phyloP scores from a whole-genome alignment of 83 land plant genomes.

The Picea abies region DNA sequence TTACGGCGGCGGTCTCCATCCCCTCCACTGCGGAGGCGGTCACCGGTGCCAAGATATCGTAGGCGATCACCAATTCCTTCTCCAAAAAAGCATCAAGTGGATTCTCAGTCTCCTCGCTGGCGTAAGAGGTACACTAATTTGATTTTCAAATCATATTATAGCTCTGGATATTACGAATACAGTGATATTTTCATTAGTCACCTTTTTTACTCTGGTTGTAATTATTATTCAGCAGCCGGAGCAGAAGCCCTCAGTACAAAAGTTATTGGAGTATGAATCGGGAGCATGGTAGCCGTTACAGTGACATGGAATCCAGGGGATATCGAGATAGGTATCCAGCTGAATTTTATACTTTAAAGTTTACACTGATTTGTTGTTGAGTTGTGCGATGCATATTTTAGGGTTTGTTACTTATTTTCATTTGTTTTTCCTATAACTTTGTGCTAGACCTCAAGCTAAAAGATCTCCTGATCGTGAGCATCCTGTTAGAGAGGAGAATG shows the following conservation, averaged over 20 bases:
- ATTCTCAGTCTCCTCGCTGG: conserved; percentile 11
- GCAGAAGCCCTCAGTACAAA: conserved; percentile 13
- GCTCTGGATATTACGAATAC: background rate
- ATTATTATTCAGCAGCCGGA: background rate
- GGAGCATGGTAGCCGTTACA: conserved; percentile 15
- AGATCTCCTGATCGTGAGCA: conserved; percentile 18
- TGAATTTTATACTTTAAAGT: background rate
- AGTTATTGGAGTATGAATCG: conserved; percentile 26
- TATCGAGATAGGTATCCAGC: conserved; percentile 18
- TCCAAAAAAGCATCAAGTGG: conserved; percentile 6
- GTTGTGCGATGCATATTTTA: background rate
- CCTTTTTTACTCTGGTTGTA: background rate
- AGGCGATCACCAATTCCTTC: conserved; percentile 20
- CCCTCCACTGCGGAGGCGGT: conserved; percentile 12
- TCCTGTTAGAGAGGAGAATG: conserved; percentile 18
- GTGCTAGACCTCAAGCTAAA: conserved; percentile 20
- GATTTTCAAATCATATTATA: background rate
- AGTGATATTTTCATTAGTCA: background rate
- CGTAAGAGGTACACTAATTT: conserved; percentile 8
- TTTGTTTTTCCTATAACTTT: background rate
- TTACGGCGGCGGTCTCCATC: conserved; percentile 19
- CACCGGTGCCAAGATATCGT: conserved; percentile 4
- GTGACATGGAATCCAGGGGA: conserved; percentile 18
- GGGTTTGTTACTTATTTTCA: background rate
- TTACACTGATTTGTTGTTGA: background rate